phyloP scores from a whole-genome alignment of 2,329 filamentous ascomycete genomes.

The Dothidotthia symphoricarpi region DNA sequence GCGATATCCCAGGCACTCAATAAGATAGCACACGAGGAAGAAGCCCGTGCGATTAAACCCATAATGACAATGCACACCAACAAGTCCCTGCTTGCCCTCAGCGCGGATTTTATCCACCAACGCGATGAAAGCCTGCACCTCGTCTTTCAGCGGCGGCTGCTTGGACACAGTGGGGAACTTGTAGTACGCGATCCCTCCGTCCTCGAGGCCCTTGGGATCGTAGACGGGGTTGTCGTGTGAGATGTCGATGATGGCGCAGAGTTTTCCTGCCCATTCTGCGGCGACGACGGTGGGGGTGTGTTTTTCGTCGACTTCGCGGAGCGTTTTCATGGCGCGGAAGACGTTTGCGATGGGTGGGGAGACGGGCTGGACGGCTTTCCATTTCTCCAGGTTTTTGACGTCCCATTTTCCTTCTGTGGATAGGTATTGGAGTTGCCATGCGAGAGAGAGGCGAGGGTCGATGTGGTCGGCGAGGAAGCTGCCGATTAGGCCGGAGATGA shows the following conservation, averaged over 20 bases:
- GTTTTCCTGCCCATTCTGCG: constrained; percentile 61
- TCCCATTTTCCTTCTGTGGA: constrained; percentile 95
- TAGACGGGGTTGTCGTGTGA: constrained; percentile 89
- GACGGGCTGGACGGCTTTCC: constrained; percentile 76
- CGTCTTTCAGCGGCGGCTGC: constrained; percentile 68
- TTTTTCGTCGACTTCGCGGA: constrained; percentile 80
- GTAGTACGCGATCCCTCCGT: constrained; percentile 54
- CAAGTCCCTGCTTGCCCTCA: constrained; percentile 42
- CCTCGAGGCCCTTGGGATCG: constrained; percentile 59
- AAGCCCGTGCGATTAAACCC: constrained; percentile 94
- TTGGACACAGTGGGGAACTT: constrained; percentile 94
- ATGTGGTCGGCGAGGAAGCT: constrained; percentile 75
- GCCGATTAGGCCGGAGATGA: constrained; percentile 76
- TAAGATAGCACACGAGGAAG: constrained; percentile 85
- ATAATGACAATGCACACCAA: constrained; percentile 93
- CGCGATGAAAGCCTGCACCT: constrained; percentile 59
- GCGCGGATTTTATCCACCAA: constrained; percentile 52
- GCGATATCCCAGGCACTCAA: constrained; percentile 70
- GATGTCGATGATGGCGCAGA: constrained; percentile 83
- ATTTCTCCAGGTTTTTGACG: constrained; percentile 92
- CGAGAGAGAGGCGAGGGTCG: constrained; percentile 73
- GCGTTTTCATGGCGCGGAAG: constrained; percentile 89
- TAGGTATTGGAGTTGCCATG: constrained; percentile 88
- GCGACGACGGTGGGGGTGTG: constrained; percentile 77
- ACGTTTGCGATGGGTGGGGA: constrained; percentile 73